Percentiles rank a stretch among this genome's conserved stretches.
These are phyloP conservation scores for Dendrobium catenatum DNA, from an alignment of 106 monocot species.

Conservation along the genomic window DNA sequence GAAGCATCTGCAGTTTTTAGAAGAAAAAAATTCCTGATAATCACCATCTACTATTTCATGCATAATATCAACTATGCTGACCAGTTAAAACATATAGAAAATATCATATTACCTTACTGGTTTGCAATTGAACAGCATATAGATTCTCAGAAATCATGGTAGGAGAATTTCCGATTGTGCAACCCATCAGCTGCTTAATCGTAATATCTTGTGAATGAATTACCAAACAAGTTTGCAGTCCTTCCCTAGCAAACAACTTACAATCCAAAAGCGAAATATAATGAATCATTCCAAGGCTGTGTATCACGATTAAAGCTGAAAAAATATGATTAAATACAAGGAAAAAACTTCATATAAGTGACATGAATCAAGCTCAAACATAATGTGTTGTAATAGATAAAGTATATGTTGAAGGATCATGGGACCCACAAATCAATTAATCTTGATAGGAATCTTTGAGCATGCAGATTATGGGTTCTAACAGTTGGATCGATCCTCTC, in stretches of 20 bases:
- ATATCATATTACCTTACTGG: slow-evolving; percentile 52
- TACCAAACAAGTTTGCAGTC: slow-evolving; percentile 69
- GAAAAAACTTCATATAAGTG: neutral
- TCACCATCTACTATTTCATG: neutral
- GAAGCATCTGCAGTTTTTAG: slow-evolving; percentile 53
- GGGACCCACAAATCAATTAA: too few relatives aligned
- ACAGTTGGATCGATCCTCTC: too few relatives aligned
- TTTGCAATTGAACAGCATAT: slow-evolving; percentile 68
- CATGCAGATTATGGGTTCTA: too few relatives aligned
- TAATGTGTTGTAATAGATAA: neutral
- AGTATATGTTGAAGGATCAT: neutral
- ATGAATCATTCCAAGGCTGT: neutral
- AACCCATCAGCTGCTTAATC: slow-evolving; percentile 63
- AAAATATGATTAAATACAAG: neutral
- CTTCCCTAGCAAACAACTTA: slow-evolving; percentile 85
- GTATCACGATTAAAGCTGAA: neutral
- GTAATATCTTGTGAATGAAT: slow-evolving; percentile 84
- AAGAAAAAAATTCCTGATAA: slow-evolving; percentile 2
- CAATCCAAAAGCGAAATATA: slow-evolving; percentile 1
- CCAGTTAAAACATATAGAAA: neutral
- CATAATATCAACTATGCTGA: neutral
- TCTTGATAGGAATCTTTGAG: too few relatives aligned
- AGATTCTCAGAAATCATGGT: slow-evolving; percentile 44
- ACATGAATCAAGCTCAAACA: neutral
- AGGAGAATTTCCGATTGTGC: slow-evolving; percentile 56